phyloP scores from a whole-genome alignment of 2,329 filamentous ascomycete species.

The Colletotrichum kahawae region DNA sequence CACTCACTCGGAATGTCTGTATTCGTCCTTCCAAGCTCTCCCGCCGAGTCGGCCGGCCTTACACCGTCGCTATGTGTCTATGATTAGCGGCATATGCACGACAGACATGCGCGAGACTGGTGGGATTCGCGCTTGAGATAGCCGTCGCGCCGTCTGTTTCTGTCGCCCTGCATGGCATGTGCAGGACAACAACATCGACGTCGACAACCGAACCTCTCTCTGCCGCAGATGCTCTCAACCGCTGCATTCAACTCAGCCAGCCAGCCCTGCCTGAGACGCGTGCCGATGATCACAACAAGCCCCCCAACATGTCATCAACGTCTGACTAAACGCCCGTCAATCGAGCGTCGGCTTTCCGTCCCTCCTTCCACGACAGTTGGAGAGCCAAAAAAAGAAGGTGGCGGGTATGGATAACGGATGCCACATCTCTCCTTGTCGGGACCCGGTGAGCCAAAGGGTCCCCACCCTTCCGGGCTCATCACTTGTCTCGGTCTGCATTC shows the following conservation, averaged over 20 bases:
- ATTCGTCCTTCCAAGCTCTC: slow-evolving; percentile 7
- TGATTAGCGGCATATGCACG: slow-evolving; percentile 25
- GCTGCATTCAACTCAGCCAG: neutral
- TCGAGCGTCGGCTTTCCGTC: neutral
- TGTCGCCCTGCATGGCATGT: slow-evolving; percentile 8
- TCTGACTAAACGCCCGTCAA: neutral
- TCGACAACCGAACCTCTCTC: neutral
- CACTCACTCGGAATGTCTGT: slow-evolving; percentile 9
- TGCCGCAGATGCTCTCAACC: neutral
- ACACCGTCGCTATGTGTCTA: slow-evolving; percentile 14
- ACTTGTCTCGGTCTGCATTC: slow-evolving; percentile 15
- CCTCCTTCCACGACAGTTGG: neutral
- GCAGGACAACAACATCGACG: slow-evolving; percentile 6
- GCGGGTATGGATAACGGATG: slow-evolving; percentile 11
- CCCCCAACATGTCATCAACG: neutral
- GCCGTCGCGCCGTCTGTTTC: slow-evolving; percentile 18
- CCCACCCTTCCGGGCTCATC: slow-evolving; percentile 10
- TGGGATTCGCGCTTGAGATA: slow-evolving; percentile 20
- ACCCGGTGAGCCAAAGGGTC: slow-evolving; percentile 11
- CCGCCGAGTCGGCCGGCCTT: slow-evolving; percentile 4
- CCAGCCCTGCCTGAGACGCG: neutral
- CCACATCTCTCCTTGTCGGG: slow-evolving; percentile 9
- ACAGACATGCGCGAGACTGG: slow-evolving; percentile 22
- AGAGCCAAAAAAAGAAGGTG: slow-evolving; percentile 15
- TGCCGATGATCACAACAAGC: neutral